Evolutionary conservation across 495 filamentous ascomycete species (phyloP).

Genomic region (Aspergillus taichungensis): DNA sequence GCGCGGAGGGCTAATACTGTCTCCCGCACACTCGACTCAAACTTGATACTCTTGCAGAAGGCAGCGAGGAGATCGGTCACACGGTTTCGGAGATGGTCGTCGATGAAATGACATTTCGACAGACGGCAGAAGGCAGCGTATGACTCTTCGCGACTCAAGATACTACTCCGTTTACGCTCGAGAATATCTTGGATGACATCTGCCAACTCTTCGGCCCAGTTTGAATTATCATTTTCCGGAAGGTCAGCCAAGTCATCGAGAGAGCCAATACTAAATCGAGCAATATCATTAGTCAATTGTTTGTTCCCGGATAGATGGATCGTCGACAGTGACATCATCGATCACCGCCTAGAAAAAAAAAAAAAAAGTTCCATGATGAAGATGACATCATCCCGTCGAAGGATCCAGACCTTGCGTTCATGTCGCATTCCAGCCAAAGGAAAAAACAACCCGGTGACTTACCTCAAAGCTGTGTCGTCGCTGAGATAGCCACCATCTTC

Average conservation of each 20-base stretch:
- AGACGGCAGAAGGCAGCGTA: slow-evolving; percentile 62
- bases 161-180: slow-evolving; percentile 77
- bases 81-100: slow-evolving; percentile 53
- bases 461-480: slow-evolving; percentile 66
- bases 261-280: slow-evolving; percentile 27
- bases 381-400: slow-evolving; percentile 8
- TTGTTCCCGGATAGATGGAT: neutral
- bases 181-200: slow-evolving; percentile 73
- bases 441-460: slow-evolving; percentile 12
- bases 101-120: slow-evolving; percentile 63
- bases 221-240: slow-evolving; percentile 44
- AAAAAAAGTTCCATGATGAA: slow-evolving; percentile 1
- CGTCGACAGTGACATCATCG: slow-evolving; percentile 27
- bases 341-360: slow-evolving; percentile 15
- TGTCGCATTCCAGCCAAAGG: slow-evolving; percentile 3
- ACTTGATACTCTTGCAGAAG: slow-evolving; percentile 64
- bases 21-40: slow-evolving; percentile 65
- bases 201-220: slow-evolving; percentile 58
- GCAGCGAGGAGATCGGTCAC: slow-evolving; percentile 59
- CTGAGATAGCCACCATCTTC: slow-evolving; percentile 59
- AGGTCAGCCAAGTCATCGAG: slow-evolving; percentile 53
- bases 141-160: slow-evolving; percentile 68
- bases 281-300: slow-evolving; percentile 5
- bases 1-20: slow-evolving; percentile 62
- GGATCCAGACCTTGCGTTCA: too few species aligned